Evolutionary conservation across 2,329 filamentous ascomycete genomes (phyloP), one percentile per base, ranked within the genome.

Genomic region (Aspergillus piperis): DNA sequence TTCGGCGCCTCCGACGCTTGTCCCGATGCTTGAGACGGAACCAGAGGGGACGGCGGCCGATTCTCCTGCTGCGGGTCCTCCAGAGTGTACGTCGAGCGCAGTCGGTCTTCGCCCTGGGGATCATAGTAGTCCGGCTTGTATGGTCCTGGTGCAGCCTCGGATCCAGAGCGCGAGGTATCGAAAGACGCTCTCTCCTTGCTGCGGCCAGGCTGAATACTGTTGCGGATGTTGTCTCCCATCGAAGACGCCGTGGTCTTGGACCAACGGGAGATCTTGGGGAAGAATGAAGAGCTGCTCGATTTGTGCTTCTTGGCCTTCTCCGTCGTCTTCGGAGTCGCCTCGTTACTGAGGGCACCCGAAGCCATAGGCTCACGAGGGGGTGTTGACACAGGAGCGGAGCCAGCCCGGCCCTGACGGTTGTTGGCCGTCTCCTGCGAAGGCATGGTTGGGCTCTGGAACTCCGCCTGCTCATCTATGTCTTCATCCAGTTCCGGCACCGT

Each of bases 231-330:
- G 67, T 90, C 89, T 48, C 91, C 88, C 47, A 92, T 87, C 62
- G 92, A 96, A 0, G 92, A 96, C 3, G 93, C 86, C 0, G 95
- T 99, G 2, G 94, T 98, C 78, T 96, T 95, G 0, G 94, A 98
- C 95, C 95, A 99, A 47, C 95, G 87, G 5, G 95, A 98, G 64
- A 96, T 93, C 80, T 96, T 97, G 23, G 93, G 92, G 63, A 96
- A 90, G 82, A 88, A 82, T 0, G 90, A 91, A 0, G 92, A 95
- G 60, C 88, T 87, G 71, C 86, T 90, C 1, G 91, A 94, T 75
- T 96, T 96, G 79, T 96, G 90, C 79, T 96, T 97, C 75, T 90
- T 91, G 63, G 86, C 85, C 77, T 90, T 92, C 5, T 91, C 89
- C 1, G 85, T 87, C 21, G 75, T 78, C 64, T 77, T 83, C 10